Percentiles rank a stretch among this genome's conserved stretches.
phyloP scores from a whole-genome alignment of 1,284 basidiomycete genomes.

The Cryptococcus depauperatus region DNA sequence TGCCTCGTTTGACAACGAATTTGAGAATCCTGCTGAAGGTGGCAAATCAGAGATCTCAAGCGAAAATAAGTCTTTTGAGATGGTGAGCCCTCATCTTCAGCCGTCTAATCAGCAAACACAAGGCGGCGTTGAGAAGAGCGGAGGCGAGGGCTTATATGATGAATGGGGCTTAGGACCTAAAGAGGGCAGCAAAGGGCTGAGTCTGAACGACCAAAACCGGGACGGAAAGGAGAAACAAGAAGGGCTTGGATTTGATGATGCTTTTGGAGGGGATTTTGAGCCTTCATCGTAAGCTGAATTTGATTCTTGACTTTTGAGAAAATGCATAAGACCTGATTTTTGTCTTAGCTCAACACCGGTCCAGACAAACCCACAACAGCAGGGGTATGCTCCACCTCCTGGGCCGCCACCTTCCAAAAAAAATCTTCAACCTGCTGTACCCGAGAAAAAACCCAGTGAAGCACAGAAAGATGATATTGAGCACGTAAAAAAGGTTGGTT shows the following conservation, averaged over 20 bases:
- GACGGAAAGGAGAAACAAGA: constrained; percentile 8
- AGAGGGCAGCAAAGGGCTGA: constrained; percentile 5
- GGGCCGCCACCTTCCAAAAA: constrained; percentile 18
- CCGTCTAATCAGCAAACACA: neutral
- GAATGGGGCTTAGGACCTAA: constrained; percentile 39
- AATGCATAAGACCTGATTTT: neutral
- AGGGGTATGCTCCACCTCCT: constrained; percentile 18
- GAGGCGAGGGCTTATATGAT: constrained; percentile 5
- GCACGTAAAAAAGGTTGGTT: constrained; percentile 43
- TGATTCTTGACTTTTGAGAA: too few species aligned
- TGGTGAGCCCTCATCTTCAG: constrained; percentile 24
- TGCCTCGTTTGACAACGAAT: constrained; percentile 49
- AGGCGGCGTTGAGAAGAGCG: too few species aligned
- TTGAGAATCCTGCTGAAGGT: constrained; percentile 25
- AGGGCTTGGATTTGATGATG: constrained; percentile 51
- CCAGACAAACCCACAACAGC: neutral
- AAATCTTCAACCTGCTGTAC: constrained; percentile 22
- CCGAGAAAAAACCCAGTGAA: constrained; percentile 25
- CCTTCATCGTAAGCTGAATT: constrained; percentile 13
- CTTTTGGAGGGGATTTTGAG: constrained; percentile 46
- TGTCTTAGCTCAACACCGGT: neutral
- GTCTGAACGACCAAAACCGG: constrained; percentile 1
- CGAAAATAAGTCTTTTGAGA: constrained; percentile 33
- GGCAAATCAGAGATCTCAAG: constrained; percentile 15
- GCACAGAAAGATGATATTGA: constrained; percentile 44